A percentile compares a stretch with the other conserved stretches of the same genome.
Evolutionary conservation across 495 filamentous ascomycete species (phyloP).

Genomic region (Penicillium silybi): DNA sequence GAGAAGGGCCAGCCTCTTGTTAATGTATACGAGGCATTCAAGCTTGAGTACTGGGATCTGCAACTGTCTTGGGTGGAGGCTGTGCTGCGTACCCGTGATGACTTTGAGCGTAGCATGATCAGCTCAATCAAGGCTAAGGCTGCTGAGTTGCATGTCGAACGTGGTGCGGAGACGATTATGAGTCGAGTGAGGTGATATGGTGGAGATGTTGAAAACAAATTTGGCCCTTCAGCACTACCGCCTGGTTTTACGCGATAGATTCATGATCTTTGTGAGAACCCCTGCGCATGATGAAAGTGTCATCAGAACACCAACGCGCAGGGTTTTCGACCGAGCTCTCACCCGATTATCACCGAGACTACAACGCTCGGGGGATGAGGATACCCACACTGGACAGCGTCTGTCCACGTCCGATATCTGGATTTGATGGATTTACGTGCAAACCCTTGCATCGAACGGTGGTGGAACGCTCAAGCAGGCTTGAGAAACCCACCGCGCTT

Average conservation of each 20-base stretch:
- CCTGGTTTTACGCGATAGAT: no score
- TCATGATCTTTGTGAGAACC: no score
- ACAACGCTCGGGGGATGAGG: background rate
- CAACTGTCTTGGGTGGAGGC: constrained; percentile 96
- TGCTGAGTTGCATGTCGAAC: constrained; percentile 73
- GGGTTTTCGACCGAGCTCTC: no score
- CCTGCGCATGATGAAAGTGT: no score
- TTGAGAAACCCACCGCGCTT: background rate
- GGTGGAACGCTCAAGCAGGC: background rate
- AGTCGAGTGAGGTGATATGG: constrained; percentile 67
- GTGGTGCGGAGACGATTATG: constrained; percentile 86
- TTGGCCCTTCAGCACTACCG: no score
- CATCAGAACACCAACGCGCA: no score
- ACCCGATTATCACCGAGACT: no score
- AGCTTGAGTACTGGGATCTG: constrained; percentile 86
- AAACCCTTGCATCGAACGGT: background rate
- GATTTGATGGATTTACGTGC: no score
- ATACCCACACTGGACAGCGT: background rate
- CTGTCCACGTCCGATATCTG: background rate
- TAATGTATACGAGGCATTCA: constrained; percentile 76
- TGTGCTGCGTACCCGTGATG: constrained; percentile 79
- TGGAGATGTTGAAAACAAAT: background rate
- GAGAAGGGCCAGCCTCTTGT: constrained; percentile 69
- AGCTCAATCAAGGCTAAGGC: constrained; percentile 81
- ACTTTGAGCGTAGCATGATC: constrained; percentile 88